Conservation (phyloP, 2,329 filamentous ascomycete species). For the Metarhizium sp. region DNA sequence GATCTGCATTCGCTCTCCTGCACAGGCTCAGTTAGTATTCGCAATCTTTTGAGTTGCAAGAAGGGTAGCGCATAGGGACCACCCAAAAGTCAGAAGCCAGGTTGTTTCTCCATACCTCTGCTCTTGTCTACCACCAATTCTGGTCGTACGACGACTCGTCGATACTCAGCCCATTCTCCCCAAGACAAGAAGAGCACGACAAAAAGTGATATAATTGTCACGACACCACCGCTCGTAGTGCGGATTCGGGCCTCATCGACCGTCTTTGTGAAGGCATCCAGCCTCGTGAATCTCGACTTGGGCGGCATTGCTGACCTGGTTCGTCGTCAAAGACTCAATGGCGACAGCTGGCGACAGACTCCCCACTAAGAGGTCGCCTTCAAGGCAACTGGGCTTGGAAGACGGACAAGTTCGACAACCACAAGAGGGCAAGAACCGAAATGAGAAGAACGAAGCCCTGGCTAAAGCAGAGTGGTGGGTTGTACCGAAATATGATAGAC, state of each 20-base stretch:
- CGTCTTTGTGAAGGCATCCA: slow-evolving; percentile 98
- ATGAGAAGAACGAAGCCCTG: not conserved
- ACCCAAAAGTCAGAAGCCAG: not conserved
- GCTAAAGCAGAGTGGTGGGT: not conserved
- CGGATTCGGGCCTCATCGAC: slow-evolving; percentile 96
- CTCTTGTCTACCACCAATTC: slow-evolving; percentile 96
- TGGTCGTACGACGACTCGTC: slow-evolving; percentile 74
- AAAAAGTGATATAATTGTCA: slow-evolving; percentile 84
- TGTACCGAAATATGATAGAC: not conserved
- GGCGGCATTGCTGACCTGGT: slow-evolving; percentile 53
- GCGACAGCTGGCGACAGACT: not conserved
- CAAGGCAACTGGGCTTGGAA: slow-evolving; percentile 1
- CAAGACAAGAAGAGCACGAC: slow-evolving; percentile 82
- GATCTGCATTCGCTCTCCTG: slow-evolving; percentile 97
- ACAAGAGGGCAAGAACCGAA: not conserved
- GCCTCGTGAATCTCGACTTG: slow-evolving; percentile 90
- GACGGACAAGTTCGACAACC: not conserved
- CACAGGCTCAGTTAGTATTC: slow-evolving; percentile 13
- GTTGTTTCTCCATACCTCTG: slow-evolving; percentile 54
- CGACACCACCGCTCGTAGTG: slow-evolving; percentile 89
- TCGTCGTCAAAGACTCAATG: not conserved
- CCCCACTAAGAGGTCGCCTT: not conserved
- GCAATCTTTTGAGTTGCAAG: not conserved
- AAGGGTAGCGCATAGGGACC: not conserved
- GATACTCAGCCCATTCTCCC: slow-evolving; percentile 95